Conservation (phyloP, 768 basidiomycete species). For the Coprinopsis sp. region DNA sequence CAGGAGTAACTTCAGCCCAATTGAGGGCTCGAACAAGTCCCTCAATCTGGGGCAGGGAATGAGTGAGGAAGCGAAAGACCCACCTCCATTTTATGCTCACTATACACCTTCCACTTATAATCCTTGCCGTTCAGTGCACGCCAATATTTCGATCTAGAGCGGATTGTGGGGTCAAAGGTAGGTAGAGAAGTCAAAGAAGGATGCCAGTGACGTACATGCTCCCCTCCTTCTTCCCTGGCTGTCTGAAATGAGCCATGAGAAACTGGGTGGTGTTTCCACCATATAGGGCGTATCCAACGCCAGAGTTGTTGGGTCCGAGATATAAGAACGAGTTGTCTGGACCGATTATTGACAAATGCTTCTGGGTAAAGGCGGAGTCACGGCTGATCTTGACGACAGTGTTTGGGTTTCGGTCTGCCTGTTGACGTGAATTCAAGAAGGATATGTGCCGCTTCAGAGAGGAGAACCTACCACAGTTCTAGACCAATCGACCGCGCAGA, state of each 20-base stretch:
- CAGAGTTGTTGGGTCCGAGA: constrained; percentile 58
- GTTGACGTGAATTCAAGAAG: constrained; percentile 16
- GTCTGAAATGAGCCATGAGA: constrained; percentile 50
- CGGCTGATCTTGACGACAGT: constrained; percentile 59
- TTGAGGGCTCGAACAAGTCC: too few species aligned
- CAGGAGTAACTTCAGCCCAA: too few species aligned
- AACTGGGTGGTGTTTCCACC: constrained; percentile 54
- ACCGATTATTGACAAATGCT: constrained; percentile 68
- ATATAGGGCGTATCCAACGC: constrained; percentile 65
- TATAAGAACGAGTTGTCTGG: constrained; percentile 74
- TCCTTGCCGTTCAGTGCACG: constrained; percentile 62
- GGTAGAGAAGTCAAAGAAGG: constrained; percentile 1
- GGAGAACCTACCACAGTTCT: too few species aligned
- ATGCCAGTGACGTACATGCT: constrained; percentile 49
- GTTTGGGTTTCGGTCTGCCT: constrained; percentile 59
- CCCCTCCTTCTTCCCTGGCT: constrained; percentile 52
- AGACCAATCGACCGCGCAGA: too few species aligned
- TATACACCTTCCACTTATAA: constrained; percentile 68
- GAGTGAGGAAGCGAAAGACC: constrained; percentile 14
- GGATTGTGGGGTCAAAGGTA: neutral
- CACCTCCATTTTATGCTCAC: constrained; percentile 65
- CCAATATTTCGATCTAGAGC: constrained; percentile 67
- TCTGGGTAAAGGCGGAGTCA: constrained; percentile 61
- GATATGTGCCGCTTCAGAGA: too few species aligned
- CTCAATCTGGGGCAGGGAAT: constrained; percentile 2